Evolutionary conservation across 768 basidiomycete species (phyloP).

Genomic region (Epithele typhae): DNA sequence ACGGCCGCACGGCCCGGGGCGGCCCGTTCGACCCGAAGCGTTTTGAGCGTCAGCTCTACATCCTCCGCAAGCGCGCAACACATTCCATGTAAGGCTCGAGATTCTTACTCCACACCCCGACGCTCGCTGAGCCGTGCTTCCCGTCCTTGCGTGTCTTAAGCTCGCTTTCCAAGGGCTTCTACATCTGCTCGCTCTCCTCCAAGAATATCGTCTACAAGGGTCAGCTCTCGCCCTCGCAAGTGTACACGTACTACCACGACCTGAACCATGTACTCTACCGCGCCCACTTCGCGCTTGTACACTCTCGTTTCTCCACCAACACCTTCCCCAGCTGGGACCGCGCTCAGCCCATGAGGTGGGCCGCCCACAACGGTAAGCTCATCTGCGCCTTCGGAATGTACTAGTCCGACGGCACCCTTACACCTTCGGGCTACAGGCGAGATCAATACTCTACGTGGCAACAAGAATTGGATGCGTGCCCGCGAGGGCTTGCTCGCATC

Average conservation of each 20-base stretch:
- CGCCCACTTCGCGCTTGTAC: constrained; percentile 96
- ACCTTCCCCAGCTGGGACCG: constrained; percentile 99
- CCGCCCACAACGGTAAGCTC: constrained; percentile 90
- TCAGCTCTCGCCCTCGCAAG: constrained; percentile 94
- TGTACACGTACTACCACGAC: constrained; percentile 99
- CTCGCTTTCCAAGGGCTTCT: constrained; percentile 92
- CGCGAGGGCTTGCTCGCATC: constrained; percentile 94
- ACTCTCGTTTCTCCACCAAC: constrained; percentile 98
- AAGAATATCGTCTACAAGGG: constrained; percentile 99
- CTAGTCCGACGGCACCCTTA: no score
- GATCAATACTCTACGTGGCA: constrained; percentile 98
- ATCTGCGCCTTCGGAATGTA: background rate
- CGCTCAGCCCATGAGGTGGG: constrained; percentile 96
- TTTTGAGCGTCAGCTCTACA: constrained; percentile 95
- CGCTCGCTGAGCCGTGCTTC: constrained; percentile 39
- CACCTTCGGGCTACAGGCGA: constrained; percentile 52
- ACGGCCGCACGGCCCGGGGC: constrained; percentile 61
- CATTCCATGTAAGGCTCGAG: no score
- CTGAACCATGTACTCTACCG: constrained; percentile 95
- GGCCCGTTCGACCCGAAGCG: constrained; percentile 80
- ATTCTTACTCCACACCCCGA: constrained; percentile 36
- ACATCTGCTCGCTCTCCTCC: constrained; percentile 93
- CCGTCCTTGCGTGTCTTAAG: constrained; percentile 47
- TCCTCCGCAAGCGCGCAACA: constrained; percentile 94
- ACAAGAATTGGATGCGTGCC: constrained; percentile 99